phyloP scores from a whole-genome alignment of 2,329 filamentous ascomycete genomes.

The Aspergillus glaucus region DNA sequence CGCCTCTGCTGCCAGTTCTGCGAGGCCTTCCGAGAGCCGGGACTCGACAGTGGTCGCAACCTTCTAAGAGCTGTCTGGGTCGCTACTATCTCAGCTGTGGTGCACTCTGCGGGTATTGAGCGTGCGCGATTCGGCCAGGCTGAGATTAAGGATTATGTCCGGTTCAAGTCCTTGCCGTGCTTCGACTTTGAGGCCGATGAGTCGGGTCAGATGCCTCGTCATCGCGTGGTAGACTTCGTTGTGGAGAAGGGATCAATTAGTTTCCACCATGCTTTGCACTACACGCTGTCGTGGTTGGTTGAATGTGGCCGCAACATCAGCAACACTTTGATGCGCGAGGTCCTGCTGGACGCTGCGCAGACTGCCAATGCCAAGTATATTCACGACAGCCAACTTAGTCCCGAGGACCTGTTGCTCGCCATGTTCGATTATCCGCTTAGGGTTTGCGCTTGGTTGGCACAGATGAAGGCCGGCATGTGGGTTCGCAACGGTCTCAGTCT shows the following conservation, averaged over 20 bases:
- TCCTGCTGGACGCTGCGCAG: slow-evolving; percentile 66
- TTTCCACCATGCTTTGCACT: slow-evolving; percentile 95
- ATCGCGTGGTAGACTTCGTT: slow-evolving; percentile 74
- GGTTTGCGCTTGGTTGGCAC: slow-evolving; percentile 91
- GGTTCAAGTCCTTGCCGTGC: slow-evolving; percentile 69
- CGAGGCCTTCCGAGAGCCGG: slow-evolving; percentile 70
- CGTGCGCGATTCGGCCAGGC: slow-evolving; percentile 74
- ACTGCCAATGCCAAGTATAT: slow-evolving; percentile 49
- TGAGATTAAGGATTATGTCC: slow-evolving; percentile 80
- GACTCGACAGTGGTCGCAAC: slow-evolving; percentile 57
- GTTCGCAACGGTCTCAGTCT: slow-evolving; percentile 95
- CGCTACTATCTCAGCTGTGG: slow-evolving; percentile 74
- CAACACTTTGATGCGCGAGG: slow-evolving; percentile 56
- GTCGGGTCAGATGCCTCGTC: slow-evolving; percentile 43
- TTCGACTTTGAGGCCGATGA: slow-evolving; percentile 67
- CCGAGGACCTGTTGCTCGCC: slow-evolving; percentile 76
- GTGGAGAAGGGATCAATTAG: slow-evolving; percentile 89
- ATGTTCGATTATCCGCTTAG: slow-evolving; percentile 89
- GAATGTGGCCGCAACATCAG: slow-evolving; percentile 77
- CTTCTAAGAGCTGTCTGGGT: slow-evolving; percentile 63
- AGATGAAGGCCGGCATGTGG: slow-evolving; percentile 99
- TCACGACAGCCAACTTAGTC: slow-evolving; percentile 47
- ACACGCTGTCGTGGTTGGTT: slow-evolving; percentile 90
- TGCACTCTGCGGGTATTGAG: slow-evolving; percentile 86
- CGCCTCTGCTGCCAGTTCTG: slow-evolving; percentile 81